Evolutionary conservation across 495 filamentous ascomycete genomes (phyloP), one percentile per base, ranked within the genome.

Genomic region (Neurospora sp.): DNA sequence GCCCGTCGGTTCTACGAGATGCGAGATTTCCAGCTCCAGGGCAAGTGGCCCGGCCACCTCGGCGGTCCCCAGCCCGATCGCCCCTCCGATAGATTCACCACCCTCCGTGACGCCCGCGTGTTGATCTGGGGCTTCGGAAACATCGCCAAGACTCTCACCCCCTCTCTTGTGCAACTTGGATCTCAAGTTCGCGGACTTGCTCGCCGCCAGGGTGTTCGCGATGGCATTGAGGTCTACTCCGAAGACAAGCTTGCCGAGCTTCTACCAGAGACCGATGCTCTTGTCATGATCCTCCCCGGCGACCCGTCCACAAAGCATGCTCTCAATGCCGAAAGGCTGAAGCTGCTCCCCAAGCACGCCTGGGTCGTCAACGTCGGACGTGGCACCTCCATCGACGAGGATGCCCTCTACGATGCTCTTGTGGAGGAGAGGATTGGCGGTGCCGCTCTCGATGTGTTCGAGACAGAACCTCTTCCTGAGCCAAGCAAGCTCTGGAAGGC

Each of bases 351-450:
- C 78, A 86, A 88, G 74, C 93, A 93, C 14, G 88, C 91, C 16
- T 92, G 93, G 77, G 86, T 95, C 70, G 88, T 95, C 18, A 96
- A 96, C 78, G 94, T 94, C 3, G 93, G 93, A 6, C 88, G 93
- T 7, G 93, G 93, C 27, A 91, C 91, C 40, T 82, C 93, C 72
- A 89, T 95, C 44, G 91, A 96, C 76, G 93, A 96, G 85, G 89
- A 84, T 45, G 92, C 91, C 31, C 85, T 94, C 71, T 91, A 90
- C n/a, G 86, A 89, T 22, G 92, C 92, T 31, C 79, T 95, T 14
- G 87, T 92, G 68, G 86, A 82, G 41, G 91, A 88, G 2, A 87
- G 88, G 83, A 87, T 93, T 72, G 85, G 86, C n/a, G 86, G 87
- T 76, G 84, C 88, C 74, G 92, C 91, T 68, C 82, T 94, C 20